These are phyloP conservation scores for Chlorella sp. DNA, from an alignment of 139 green algal species.

Conservation along the genomic window DNA sequence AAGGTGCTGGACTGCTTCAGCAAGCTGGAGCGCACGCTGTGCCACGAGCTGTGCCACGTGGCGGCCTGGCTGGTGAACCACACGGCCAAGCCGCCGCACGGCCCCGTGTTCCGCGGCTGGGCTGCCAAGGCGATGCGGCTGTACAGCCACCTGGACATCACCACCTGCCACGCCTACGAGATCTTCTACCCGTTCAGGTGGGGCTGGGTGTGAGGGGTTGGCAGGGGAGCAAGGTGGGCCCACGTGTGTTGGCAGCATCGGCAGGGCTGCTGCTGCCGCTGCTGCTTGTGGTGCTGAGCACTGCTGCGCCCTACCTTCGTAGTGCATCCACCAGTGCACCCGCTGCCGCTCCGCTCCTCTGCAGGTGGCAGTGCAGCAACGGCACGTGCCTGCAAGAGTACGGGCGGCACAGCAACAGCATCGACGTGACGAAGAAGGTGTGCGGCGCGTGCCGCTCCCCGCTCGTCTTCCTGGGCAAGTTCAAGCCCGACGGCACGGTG, in stretches of 20 bases:
- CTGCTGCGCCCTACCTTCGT: too few species aligned
- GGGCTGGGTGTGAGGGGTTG: background rate
- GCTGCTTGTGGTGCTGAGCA: too few species aligned
- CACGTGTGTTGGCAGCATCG: too few species aligned
- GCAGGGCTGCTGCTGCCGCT: too few species aligned
- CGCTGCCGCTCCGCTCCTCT: background rate
- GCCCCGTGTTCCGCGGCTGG: constrained; percentile 65
- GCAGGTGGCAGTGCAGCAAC: constrained; percentile 67
- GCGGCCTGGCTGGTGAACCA: constrained; percentile 70
- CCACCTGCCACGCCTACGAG: constrained; percentile 72
- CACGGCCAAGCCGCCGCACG: constrained; percentile 69
- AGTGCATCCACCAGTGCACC: too few species aligned
- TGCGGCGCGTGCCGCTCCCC: constrained; percentile 56
- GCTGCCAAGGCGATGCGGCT: constrained; percentile 41
- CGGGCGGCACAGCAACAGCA: constrained; percentile 69
- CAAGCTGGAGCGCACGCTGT: constrained; percentile 66
- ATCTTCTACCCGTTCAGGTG: constrained; percentile 63
- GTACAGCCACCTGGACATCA: constrained; percentile 58
- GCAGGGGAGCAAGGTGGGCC: too few species aligned
- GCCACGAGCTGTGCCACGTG: constrained; percentile 78
- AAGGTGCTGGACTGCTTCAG: constrained; percentile 69
- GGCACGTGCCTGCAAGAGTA: constrained; percentile 54
- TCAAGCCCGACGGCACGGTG: constrained; percentile 55
- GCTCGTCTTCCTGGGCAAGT: constrained; percentile 60
- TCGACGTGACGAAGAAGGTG: constrained; percentile 59